Evolutionary conservation across 768 basidiomycete genomes (phyloP), one percentile per base, ranked within the genome.

Genomic region (Suillus subalutaceus): DNA sequence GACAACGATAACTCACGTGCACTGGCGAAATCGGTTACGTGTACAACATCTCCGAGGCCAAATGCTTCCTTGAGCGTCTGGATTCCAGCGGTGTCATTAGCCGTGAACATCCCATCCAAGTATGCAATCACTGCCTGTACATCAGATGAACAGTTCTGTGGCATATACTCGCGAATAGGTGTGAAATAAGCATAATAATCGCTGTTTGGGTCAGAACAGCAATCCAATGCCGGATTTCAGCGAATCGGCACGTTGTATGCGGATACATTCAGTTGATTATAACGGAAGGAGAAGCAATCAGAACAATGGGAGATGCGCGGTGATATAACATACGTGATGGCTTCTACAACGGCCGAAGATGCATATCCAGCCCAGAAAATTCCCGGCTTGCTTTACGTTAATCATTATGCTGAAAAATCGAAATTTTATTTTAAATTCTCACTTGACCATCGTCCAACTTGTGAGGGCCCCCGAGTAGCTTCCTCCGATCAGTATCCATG

Each of bases 371-470:
- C 82, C 61, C 65, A 69, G 72, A 84, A 84, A 18, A 81, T 70
- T 62, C 68, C 75, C 0, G 80, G 83, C 59, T 80, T 73, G 68
- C 83, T 77, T 3, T 40, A 40, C 79, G 64, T 6, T 64, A 26
- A 26, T 59, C 23, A 59, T 5, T 59, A 59, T 38, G 8, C 7
- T 40, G 57, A 58, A 58, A 40, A 9, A 26, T 40, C 32, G 52
- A 50, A 16, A 56, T 65, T 52, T 10, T 5, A 0, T 43, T 10
- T 1, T 3, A 43, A 56, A 53, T 62, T 76, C 84, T 68, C 67
- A 89, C 89, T 88, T 86, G 61, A 86, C 87, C 88, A 91, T 86
- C 4, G 88, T 85, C 83, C 85, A 90, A 66, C 87, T 86, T 1
- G 87, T 86, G 77, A 78, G 68, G n/a, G 79, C 82, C 41, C 82